phyloP scores from a whole-genome alignment of 1,139 yeast genomes.

The Debaryomycetaceae sp. region DNA sequence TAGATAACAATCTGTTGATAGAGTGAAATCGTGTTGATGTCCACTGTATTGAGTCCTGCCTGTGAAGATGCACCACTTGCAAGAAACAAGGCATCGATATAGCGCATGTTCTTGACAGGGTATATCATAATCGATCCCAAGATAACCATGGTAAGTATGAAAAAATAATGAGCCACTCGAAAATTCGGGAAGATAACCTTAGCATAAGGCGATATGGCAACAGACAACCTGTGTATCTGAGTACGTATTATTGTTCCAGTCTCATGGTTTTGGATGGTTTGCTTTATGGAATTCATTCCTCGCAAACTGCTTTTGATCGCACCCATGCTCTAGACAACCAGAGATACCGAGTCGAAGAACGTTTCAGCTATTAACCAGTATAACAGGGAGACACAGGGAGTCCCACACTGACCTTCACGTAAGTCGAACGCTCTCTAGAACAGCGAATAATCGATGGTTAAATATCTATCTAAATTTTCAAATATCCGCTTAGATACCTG shows the following conservation, averaged over 20 bases:
- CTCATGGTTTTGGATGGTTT: constrained; percentile 1
- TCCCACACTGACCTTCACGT: too few species aligned
- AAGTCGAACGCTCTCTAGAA: too few species aligned
- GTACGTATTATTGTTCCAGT: constrained; percentile 22
- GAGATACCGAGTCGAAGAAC: too few species aligned
- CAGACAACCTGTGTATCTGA: constrained; percentile 20
- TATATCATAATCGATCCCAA: constrained; percentile 70
- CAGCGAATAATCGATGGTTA: too few species aligned
- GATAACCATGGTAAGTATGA: constrained; percentile 51
- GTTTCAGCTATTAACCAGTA: too few species aligned
- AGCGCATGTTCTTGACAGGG: constrained; percentile 63
- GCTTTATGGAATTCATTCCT: background rate
- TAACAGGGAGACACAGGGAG: too few species aligned
- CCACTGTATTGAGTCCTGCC: constrained; percentile 84
- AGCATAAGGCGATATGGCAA: constrained; percentile 40
- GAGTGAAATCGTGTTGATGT: constrained; percentile 55
- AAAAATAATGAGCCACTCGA: constrained; percentile 73
- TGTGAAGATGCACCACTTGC: constrained; percentile 80
- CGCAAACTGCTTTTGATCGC: background rate
- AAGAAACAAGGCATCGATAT: constrained; percentile 78
- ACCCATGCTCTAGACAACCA: too few species aligned
- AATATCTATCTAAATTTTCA: too few species aligned
- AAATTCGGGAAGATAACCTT: constrained; percentile 65
- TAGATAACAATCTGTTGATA: constrained; percentile 79
- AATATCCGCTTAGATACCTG: too few species aligned